Conservation (phyloP, 306 rosid genomes). For the Hippophae rhamnoides region DNA sequence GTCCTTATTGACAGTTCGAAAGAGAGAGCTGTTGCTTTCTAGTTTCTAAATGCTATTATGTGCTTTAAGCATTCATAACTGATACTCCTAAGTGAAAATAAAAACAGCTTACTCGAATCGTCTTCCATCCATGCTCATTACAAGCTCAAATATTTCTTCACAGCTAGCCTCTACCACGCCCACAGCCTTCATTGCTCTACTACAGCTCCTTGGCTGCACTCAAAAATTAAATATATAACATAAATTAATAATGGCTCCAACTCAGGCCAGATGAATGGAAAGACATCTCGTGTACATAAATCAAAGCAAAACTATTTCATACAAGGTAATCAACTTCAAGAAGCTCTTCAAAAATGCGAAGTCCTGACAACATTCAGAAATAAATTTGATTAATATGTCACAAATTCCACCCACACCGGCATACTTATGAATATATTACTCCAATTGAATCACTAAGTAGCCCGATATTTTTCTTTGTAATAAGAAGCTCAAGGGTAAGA, state of each 20-base stretch:
- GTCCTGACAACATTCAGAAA: conserved; percentile 50
- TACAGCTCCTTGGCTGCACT: conserved; percentile 93
- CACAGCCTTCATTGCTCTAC: conserved; percentile 99
- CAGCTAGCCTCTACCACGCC: conserved; percentile 98
- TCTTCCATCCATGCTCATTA: conserved; percentile 98
- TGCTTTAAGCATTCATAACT: not conserved
- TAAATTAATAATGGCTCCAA: not conserved
- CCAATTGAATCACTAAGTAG: conserved; percentile 13
- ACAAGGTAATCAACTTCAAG: conserved; percentile 98
- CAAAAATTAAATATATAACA: conserved; percentile 20
- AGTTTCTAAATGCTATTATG: not conserved
- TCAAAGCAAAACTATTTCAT: conserved; percentile 22
- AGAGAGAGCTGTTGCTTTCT: too few relatives aligned
- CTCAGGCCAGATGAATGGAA: conserved; percentile 9
- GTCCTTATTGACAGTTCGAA: too few relatives aligned
- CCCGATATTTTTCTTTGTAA: conserved; percentile 12
- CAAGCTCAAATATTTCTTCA: conserved; percentile 93
- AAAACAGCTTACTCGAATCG: conserved; percentile 98
- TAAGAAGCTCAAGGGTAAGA: conserved; percentile 5
- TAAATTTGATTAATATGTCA: conserved; percentile 17
- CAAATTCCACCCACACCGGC: not conserved
- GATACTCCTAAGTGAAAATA: conserved; percentile 19
- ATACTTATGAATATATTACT: not conserved
- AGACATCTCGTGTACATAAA: conserved; percentile 14
- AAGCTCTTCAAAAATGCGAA: conserved; percentile 90